phyloP scores from a whole-genome alignment of 1,139 yeast genomes.

The Kazachstania sp. region DNA sequence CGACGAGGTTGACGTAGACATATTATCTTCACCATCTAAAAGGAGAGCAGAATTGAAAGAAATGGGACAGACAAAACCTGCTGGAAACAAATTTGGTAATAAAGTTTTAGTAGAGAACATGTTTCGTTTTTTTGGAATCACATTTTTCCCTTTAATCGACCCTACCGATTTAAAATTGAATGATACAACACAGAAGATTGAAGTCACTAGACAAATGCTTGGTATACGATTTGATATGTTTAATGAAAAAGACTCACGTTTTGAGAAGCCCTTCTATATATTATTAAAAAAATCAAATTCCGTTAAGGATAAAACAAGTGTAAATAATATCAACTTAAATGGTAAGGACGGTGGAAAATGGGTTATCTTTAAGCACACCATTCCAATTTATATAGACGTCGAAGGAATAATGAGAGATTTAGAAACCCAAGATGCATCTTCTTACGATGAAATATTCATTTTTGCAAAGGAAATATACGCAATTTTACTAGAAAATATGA shows the following conservation, averaged over 20 bases:
- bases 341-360: constrained; percentile 10
- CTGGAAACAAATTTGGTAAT: constrained; percentile 8
- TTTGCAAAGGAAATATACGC: constrained; percentile 25
- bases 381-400: constrained; percentile 36
- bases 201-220: constrained; percentile 23
- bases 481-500: constrained; percentile 7
- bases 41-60: constrained; percentile 7
- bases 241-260: constrained; percentile 25
- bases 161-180: constrained; percentile 25
- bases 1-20: constrained; percentile 22
- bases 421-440: constrained; percentile 10
- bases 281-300: constrained; percentile 28
- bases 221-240: constrained; percentile 42
- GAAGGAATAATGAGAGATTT: constrained; percentile 15
- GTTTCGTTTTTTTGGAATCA: constrained; percentile 38
- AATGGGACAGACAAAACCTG: constrained; percentile 4
- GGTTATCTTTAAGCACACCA: constrained; percentile 37
- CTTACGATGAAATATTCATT: constrained; percentile 16
- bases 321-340: constrained; percentile 24
- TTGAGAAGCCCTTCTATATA: constrained; percentile 37
- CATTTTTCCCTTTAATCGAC: constrained; percentile 39
- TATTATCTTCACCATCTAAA: constrained; percentile 23
- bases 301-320: background rate
- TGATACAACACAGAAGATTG: constrained; percentile 10
- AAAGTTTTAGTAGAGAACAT: constrained; percentile 34